Conservation (phyloP, 352 stramenopile species). For the Phytophthora meadii region DNA sequence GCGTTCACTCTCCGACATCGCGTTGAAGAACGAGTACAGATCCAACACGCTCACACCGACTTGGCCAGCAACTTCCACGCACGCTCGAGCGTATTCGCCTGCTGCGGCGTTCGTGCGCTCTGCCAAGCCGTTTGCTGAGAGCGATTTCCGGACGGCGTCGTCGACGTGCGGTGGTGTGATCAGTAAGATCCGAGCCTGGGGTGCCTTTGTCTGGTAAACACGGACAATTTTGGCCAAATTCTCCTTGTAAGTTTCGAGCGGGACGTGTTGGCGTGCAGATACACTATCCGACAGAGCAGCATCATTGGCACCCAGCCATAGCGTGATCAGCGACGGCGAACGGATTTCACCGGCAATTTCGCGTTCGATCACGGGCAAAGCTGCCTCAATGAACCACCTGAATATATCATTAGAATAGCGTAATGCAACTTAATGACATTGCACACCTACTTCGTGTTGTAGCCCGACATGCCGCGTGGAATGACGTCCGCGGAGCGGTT, state of each 20-base stretch:
- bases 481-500: conserved; percentile 51
- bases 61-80: conserved; percentile 43
- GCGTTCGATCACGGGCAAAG: conserved; percentile 40
- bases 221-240: conserved; percentile 52
- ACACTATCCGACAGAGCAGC: conserved; percentile 41
- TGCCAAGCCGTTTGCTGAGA: conserved; percentile 16
- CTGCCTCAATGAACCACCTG: conserved; percentile 58
- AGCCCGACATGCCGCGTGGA: conserved; percentile 55
- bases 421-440: neutral
- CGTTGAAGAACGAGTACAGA: conserved; percentile 58
- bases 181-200: conserved; percentile 49
- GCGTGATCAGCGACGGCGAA: conserved; percentile 53
- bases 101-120: conserved; percentile 54
- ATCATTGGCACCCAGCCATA: conserved; percentile 82
- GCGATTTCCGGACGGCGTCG: conserved; percentile 35
- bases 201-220: conserved; percentile 16
- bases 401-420: neutral
- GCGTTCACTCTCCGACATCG: conserved; percentile 34
- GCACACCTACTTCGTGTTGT: conserved; percentile 50
- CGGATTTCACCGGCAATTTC: conserved; percentile 43
- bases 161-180: conserved; percentile 69
- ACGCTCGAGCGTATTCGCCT: conserved; percentile 53
- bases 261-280: conserved; percentile 49
- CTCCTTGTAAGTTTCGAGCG: conserved; percentile 47
- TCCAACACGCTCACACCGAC: conserved; percentile 47